Evolutionary conservation across 192 early-diverging fungal species (phyloP), one percentile per base, ranked within the genome.

Genomic region (Backusella sp.): DNA sequence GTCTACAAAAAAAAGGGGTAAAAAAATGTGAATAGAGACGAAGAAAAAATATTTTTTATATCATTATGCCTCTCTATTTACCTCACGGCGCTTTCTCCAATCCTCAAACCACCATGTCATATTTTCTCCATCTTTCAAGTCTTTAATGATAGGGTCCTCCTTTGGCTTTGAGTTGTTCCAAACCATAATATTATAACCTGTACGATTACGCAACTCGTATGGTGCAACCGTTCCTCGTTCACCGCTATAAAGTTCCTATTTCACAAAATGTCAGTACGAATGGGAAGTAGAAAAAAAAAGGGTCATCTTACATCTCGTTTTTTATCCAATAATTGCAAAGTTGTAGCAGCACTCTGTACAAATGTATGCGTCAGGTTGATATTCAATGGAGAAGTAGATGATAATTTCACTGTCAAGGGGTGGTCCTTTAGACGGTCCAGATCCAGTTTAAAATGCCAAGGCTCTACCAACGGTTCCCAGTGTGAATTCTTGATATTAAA

Each of bases 401-500:
- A 83, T 6, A 97, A 73, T 37, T 94, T 93, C 8, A 97, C 68
- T n/a, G 78, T 21, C 71, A 83, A 72, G 65, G 87, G 70, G 49
- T 75, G 37, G 14, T 74, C 21, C 3, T 30, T 23, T 12, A 32
- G 46, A 15, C 73, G 52, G 9, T 68, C 26, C 6, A 83, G 73
- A 46, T 88, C 84, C 14, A 93, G 62, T 6, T 84, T 80, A 71
- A 94, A 92, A 49, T 93, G 84, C 93, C 94, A 97, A 7, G 93
- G 95, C 81, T 99, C 98, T 19, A 98, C 73, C 46, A 99, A 77
- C 3, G 98, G 96, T 80, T 99, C 98, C 98, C 98, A 99, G 80
- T 98, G 97, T 32, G 97, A 98, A 82, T 96, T 97, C 76, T 95
- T 94, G 41, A 97, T 85, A 85, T 99, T 98, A 73, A 97, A 99